Base-by-base conservation (phyloP, 129 eudicot species). In the Silybum marianum region DNA sequence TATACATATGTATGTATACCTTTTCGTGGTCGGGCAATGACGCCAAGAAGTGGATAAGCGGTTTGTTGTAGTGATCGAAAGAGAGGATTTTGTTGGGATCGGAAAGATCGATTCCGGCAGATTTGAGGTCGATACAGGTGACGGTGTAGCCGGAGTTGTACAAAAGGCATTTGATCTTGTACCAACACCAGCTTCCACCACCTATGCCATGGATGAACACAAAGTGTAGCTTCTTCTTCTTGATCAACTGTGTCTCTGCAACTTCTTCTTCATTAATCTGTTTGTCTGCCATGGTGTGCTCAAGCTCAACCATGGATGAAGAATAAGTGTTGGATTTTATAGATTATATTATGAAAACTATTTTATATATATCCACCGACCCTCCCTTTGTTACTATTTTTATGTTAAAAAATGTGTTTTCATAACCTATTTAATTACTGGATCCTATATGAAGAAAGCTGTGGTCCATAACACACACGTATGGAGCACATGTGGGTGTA, bases 151-250 rank as follows among this genome's bases (percentile, higher is more conserved):
- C 97, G 19, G 88, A 90, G 75, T 75, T 88, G 66, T 87, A 85
- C 89, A 92, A 71, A 0, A 92, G 87, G 66, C 90, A 83, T 69
- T 77, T 76, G 65, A 90, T 74, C 81, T 90, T 92, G 88, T 90
- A 92, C 97, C 97, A 92, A 76, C 94, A 92, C 97, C 95, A 92
- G 13, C 84, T 86, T 60, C 97, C 97, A 19, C 90, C 90, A 18
- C 90, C 58, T 3, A 87, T 36, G 12, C 97, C 97, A 77, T 90
- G 97, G 54, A 92, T 69, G 44, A 92, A 79, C 73, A 92, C 97
- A 78, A 92, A 92, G 85, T 92, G 97, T 18, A 85, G 69, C 85
- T 77, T 38, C 79, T 32, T 14, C 72, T 54, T 0, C 69, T 12
- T 38, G 0, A 6, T 16, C 74, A 76, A 39, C 9, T 28, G 44